A percentile compares a stretch with the other conserved stretches of the same genome.
Evolutionary conservation across 1,284 basidiomycete genomes (phyloP).

Genomic region (Kwoniella shivajii): DNA sequence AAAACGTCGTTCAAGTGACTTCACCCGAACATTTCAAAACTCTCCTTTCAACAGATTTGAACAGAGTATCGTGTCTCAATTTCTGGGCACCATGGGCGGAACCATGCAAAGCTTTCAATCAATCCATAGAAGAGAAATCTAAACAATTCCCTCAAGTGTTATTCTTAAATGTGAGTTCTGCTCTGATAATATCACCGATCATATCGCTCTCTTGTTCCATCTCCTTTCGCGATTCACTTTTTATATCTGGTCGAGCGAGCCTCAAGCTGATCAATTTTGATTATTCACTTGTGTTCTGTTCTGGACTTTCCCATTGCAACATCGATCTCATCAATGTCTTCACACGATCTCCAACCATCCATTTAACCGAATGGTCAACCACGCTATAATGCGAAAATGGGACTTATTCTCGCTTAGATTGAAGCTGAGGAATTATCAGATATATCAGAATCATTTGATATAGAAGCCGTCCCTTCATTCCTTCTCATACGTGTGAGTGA

Average conservation of each 20-base stretch:
- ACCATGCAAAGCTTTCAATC: conserved; percentile 84
- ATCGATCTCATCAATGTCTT: no score
- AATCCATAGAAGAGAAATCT: conserved; percentile 69
- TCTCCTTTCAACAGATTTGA: conserved; percentile 72
- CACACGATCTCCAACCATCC: no score
- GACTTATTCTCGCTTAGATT: conserved; percentile 61
- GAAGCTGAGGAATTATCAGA: conserved; percentile 87
- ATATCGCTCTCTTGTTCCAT: not conserved
- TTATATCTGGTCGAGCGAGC: not conserved
- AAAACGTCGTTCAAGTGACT: conserved; percentile 58
- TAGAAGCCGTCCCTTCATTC: conserved; percentile 87
- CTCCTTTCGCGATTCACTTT: no score
- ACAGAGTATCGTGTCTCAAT: conserved; percentile 78
- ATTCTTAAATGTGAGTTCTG: conserved; percentile 68
- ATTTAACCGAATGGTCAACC: no score
- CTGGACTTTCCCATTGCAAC: no score
- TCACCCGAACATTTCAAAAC: conserved; percentile 73
- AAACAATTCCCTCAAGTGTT: conserved; percentile 69
- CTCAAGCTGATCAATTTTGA: no score
- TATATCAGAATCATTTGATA: conserved; percentile 90
- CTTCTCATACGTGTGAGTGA: conserved; percentile 73
- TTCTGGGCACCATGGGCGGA: conserved; percentile 94
- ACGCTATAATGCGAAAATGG: no score
- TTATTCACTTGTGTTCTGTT: no score
- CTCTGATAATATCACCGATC: no score